A percentile compares a stretch with the other conserved stretches of the same genome.
Conservation (phyloP, 75 land plant genomes). For the Cunninghamia lanceolata region DNA sequence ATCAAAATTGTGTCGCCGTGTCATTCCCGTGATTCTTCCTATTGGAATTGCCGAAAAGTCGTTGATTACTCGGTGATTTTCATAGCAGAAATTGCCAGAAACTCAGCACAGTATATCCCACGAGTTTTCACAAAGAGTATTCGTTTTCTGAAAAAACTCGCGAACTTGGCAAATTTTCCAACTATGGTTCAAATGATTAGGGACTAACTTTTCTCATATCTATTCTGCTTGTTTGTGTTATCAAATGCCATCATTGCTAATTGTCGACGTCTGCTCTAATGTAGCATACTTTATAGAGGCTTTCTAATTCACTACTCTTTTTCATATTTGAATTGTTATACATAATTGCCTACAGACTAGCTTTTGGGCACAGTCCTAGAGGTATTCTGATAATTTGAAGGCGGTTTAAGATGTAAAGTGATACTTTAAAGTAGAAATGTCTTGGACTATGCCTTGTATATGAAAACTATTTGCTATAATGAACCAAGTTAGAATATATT, state of each 20-base stretch:
- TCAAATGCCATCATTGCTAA: not conserved
- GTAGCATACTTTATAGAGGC: not conserved
- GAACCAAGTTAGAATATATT: not conserved
- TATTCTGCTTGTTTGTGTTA: too few species aligned
- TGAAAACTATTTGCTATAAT: not conserved
- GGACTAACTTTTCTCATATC: too few species aligned
- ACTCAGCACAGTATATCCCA: too few species aligned
- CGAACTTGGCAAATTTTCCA: too few species aligned
- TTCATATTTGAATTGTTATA: not conserved
- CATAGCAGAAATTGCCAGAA: too few species aligned
- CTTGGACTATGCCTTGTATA: not conserved
- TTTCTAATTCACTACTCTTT: not conserved
- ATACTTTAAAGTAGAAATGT: not conserved
- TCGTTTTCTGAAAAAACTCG: too few species aligned
- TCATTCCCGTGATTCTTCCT: too few species aligned
- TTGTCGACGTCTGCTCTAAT: not conserved
- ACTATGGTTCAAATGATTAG: too few species aligned
- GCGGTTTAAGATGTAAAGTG: not conserved
- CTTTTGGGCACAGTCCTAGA: not conserved
- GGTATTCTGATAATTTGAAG: not conserved
- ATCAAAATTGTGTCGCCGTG: too few species aligned
- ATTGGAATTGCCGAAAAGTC: too few species aligned
- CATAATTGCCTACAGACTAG: not conserved
- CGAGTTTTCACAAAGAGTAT: too few species aligned
- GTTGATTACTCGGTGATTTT: too few species aligned